A percentile compares a stretch with the other conserved stretches of the same genome.
Evolutionary conservation across 352 stramenopile species (phyloP).

Genomic region (Peronospora farinosa): DNA sequence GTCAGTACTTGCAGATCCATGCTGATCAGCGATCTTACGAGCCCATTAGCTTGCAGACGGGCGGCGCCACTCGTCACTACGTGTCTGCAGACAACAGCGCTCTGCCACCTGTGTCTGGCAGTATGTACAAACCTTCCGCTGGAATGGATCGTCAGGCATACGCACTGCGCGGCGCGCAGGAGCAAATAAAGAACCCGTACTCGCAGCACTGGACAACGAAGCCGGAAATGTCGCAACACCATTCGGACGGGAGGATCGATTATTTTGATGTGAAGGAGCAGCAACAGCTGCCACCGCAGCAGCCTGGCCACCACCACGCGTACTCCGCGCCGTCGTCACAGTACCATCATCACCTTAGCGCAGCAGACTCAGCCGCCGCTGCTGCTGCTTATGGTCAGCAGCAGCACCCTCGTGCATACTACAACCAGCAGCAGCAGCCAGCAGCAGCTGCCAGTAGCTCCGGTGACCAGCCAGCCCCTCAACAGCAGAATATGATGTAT

Average conservation of each 20-base stretch:
- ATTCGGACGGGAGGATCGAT: constrained; percentile 40
- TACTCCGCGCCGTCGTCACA: constrained; percentile 45
- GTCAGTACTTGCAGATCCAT: constrained; percentile 73
- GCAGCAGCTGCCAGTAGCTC: constrained; percentile 9
- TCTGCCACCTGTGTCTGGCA: constrained; percentile 40
- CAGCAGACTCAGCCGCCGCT: constrained; percentile 49
- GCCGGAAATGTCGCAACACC: constrained; percentile 35
- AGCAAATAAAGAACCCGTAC: constrained; percentile 55
- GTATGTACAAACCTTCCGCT: constrained; percentile 40
- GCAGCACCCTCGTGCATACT: constrained; percentile 36
- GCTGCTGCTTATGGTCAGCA: constrained; percentile 48
- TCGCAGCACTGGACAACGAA: constrained; percentile 60
- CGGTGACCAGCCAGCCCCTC: constrained; percentile 21
- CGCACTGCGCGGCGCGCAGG: constrained; percentile 12
- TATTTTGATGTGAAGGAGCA: constrained; percentile 78
- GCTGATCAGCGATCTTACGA: constrained; percentile 71
- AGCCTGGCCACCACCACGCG: constrained; percentile 38
- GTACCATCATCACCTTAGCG: constrained; percentile 67
- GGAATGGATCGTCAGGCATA: constrained; percentile 38
- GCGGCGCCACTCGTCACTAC: constrained; percentile 40
- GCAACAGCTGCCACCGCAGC: constrained; percentile 36
- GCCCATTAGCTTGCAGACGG: constrained; percentile 47
- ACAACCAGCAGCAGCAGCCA: constrained; percentile 40
- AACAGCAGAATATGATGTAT: constrained; percentile 64
- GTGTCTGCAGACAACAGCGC: constrained; percentile 36